Evolutionary conservation across 768 basidiomycete genomes (phyloP), one percentile per base, ranked within the genome.

Genomic region (Tubosaeta brunneosetosa): DNA sequence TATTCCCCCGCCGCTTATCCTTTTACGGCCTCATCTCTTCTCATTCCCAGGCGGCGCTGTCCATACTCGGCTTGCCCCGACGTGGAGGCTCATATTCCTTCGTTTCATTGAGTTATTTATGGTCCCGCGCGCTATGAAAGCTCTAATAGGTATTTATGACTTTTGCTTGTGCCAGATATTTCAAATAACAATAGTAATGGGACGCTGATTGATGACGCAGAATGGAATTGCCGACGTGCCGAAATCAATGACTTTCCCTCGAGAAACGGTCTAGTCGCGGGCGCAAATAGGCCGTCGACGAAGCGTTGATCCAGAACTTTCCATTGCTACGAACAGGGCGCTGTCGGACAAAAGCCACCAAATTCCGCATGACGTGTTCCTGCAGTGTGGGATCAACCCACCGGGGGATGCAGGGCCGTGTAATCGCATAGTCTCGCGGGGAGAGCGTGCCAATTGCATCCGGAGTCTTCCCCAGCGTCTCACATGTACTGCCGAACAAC

Each of bases 11-110:
- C 2, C 16, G 13, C 19, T 19, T 17, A 12, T 48, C 50, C 16
- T 11, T 46, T 59, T 62, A 54, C 4, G 29, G 57, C 22, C 7
- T 11, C 9, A 16, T 52, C 48, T 44, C 27, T 25, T 16, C 31
- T 26, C 11, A 17, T 53, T 45, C 61, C 47, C 48, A 44, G 34
- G 25, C 31, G 14, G 44, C 34, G 37, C 31, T 1, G 40, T 36
- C 40, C 51, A 37, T 3, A 5, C 12, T 42, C 33, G 37, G 26
- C 14, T 33, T 42, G 7, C 50, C 17, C 44, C n/a, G 11, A 31
- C 9, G 1, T 14, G 25, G 32, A 17, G 19, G 44, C 6, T 19
- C 44, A 13, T 8, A 32, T 19, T 45, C 4, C 25, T 3, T n/a
- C 29, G 29, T 29, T 29, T 29, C 29, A 29, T 22, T 22, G 22